Conservation (phyloP, 179 eudicot species). For the Carnegiea gigantea region DNA sequence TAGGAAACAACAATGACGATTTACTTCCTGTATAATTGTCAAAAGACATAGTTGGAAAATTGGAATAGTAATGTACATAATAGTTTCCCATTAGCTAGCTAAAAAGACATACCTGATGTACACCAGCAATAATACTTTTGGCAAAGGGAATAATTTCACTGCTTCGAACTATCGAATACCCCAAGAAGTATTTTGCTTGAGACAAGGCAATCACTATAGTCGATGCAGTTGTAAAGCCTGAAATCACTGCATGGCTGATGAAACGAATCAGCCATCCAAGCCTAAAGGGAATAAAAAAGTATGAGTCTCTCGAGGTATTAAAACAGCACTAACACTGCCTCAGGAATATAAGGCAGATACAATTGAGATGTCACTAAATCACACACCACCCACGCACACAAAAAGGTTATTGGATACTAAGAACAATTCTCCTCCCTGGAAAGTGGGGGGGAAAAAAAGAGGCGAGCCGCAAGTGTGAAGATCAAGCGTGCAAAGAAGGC, state of each 20-base stretch:
- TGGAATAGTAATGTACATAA: not conserved
- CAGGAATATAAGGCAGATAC: not conserved
- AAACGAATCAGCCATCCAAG: conserved; percentile 98
- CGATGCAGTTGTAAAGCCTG: conserved; percentile 98
- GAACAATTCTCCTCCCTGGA: no score
- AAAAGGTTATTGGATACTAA: no score
- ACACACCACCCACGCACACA: no score
- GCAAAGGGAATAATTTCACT: conserved; percentile 83
- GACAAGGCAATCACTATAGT: conserved; percentile 94
- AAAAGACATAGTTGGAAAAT: not conserved
- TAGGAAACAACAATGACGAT: no score
- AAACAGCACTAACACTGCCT: not conserved
- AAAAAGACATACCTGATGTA: conserved; percentile 54
- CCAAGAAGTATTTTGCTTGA: conserved; percentile 95
- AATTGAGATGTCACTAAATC: no score
- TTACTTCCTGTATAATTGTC: not conserved
- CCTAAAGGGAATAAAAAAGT: conserved; percentile 39
- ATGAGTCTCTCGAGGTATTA: not conserved
- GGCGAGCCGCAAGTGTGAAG: no score
- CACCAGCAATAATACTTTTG: conserved; percentile 79
- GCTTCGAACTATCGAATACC: conserved; percentile 74
- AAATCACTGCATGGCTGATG: conserved; percentile 98
- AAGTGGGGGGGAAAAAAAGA: no score
- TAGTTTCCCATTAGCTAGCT: conserved; percentile 1
- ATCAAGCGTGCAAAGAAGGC: not conserved